A percentile compares a stretch with the other conserved stretches of the same genome.
These are phyloP conservation scores for Phanerodontia chrysosporium DNA, from an alignment of 768 basidiomycete species.

Conservation along the genomic window DNA sequence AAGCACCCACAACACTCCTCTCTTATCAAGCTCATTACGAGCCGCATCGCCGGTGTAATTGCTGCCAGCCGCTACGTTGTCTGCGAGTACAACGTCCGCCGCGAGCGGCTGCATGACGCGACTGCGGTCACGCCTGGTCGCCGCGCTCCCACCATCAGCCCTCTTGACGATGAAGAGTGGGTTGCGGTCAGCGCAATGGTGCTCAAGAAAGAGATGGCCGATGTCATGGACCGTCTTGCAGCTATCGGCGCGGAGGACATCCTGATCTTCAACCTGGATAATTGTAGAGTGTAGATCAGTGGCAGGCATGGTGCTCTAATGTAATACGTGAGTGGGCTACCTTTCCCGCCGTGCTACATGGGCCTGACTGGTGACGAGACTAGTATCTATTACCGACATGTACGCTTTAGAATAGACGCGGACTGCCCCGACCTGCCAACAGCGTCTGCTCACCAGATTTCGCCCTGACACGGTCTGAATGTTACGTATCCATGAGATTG, in stretches of 20 bases:
- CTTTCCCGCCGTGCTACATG: no score
- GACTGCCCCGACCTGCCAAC: no score
- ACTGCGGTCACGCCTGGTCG: constrained; percentile 81
- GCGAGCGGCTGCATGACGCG: constrained; percentile 58
- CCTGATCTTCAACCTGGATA: constrained; percentile 83
- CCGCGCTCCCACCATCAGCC: constrained; percentile 82
- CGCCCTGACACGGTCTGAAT: no score
- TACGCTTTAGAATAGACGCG: no score
- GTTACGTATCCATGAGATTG: no score
- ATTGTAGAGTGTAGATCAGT: constrained; percentile 74
- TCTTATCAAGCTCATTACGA: constrained; percentile 76
- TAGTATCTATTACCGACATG: no score
- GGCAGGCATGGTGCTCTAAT: not conserved
- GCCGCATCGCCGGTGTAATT: constrained; percentile 87
- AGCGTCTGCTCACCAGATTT: no score
- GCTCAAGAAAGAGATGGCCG: constrained; percentile 73
- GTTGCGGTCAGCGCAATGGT: constrained; percentile 92
- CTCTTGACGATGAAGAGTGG: constrained; percentile 82
- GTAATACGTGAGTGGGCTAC: no score
- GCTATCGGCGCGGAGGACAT: constrained; percentile 87
- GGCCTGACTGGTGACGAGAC: no score
- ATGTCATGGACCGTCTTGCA: constrained; percentile 85
- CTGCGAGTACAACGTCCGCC: constrained; percentile 88
- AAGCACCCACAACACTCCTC: constrained; percentile 61
- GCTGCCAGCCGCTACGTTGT: constrained; percentile 84